Base-by-base conservation (phyloP, 192 early-diverging fungal genomes). In the Gigaspora rosea region DNA sequence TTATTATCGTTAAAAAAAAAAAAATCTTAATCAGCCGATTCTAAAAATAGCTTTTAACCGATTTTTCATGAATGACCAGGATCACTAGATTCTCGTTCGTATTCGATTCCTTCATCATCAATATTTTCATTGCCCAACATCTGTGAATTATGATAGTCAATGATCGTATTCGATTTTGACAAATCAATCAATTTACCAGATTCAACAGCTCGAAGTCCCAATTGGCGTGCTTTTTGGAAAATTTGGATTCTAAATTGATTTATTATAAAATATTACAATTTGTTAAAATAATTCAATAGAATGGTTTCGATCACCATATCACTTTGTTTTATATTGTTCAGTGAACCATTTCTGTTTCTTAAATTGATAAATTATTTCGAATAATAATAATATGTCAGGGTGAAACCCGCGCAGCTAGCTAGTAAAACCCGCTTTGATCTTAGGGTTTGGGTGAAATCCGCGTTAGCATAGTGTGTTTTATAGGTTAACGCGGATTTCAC, bases 181-280 rank as follows among this genome's bases (percentile, higher is more conserved):
- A 54, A 48, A n/a, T 73, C 71, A n/a, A 73, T 73, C n/a, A 73
- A 20, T 73, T 54, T 54, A 10, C 71, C 71, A 16, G 71, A 73
- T 73, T 73, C 71, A 10, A 74, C 72, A 8, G 72, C 72, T 16
- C 72, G 72, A 74, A 74, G 72, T 49, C 72, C 72, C 51, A 74
- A 62, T 47, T 74, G 72, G 9, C 72, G 72, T 46, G 72, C 72
- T 47, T 74, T 74, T 49, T 74, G 72, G 16, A 74, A 74, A 20
- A 74, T 74, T 74, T 74, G 72, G 62, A 74, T 74, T 49, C 72
- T 74, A 62, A 13, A 48, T 56, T 15, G 12, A 11, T 54, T 54
- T 54, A 54, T 16, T 54, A 16, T 54, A 54, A 54, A 16, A 16
- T 54, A 12, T 16, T 54, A 13, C 15, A 56, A 56, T 56, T 56